phyloP scores from a whole-genome alignment of 1,284 basidiomycete species.

The Megacollybia platyphylla region DNA sequence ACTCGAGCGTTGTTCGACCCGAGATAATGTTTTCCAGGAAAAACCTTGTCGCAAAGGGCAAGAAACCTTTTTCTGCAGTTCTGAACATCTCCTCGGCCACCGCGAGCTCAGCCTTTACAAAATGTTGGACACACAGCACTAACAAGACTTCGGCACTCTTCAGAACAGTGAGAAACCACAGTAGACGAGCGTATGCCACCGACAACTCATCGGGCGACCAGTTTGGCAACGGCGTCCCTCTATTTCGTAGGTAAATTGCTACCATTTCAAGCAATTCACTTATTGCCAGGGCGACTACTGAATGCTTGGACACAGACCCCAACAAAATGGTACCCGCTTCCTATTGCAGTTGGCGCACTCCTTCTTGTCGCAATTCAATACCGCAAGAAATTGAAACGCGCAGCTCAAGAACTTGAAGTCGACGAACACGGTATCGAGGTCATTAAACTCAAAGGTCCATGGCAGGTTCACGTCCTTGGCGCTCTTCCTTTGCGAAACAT shows the following conservation, averaged over 20 bases:
- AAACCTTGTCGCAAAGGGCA: conserved; percentile 30
- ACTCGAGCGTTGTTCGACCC: not conserved
- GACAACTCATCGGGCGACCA: not conserved
- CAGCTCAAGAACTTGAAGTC: conserved; percentile 52
- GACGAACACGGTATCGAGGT: conserved; percentile 62
- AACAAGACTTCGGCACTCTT: conserved; percentile 36
- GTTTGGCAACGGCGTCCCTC: conserved; percentile 21
- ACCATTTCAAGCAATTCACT: conserved; percentile 5
- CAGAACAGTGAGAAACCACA: conserved; percentile 28
- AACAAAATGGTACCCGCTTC: conserved; percentile 93
- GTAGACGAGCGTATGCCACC: conserved; percentile 23
- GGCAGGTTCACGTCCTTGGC: conserved; percentile 95
- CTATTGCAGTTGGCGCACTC: conserved; percentile 82
- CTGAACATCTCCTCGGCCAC: conserved; percentile 39
- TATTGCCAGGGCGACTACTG: conserved; percentile 31
- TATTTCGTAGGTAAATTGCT: conserved; percentile 32
- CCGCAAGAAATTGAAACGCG: conserved; percentile 41
- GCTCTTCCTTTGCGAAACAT: conserved; percentile 90
- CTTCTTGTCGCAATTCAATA: conserved; percentile 79
- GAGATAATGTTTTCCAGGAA: conserved; percentile 34
- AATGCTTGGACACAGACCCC: conserved; percentile 83
- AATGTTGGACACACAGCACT: conserved; percentile 34
- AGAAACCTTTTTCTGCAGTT: conserved; percentile 36
- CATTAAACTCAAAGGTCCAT: conserved; percentile 79
- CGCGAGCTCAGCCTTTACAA: conserved; percentile 34